Evolutionary conservation across 441 rosid genomes (phyloP).

Genomic region (Macaranga tanarius): DNA sequence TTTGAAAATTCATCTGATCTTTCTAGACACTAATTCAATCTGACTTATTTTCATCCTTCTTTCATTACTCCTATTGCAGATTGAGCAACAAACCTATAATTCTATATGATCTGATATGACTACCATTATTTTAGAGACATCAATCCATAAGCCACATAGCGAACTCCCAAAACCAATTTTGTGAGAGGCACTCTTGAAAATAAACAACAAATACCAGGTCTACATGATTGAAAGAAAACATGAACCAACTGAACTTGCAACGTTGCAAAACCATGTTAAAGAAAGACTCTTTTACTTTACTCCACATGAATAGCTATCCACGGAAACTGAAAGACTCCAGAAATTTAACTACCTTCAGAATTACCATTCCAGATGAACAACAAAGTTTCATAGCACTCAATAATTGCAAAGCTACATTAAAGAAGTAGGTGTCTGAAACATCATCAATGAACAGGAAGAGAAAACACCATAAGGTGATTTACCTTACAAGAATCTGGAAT

Average conservation of each 20-base stretch:
- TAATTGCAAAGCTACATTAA: too few relatives aligned
- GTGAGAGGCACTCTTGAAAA: background rate
- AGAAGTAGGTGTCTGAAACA: too few relatives aligned
- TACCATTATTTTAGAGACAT: background rate
- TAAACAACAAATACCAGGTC: background rate
- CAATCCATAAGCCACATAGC: background rate
- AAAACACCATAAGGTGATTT: background rate
- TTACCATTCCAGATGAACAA: slow-evolving; percentile 8
- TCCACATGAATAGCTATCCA: background rate
- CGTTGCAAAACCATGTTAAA: slow-evolving; percentile 6
- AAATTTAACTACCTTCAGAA: background rate
- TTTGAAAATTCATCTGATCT: slow-evolving; percentile 1
- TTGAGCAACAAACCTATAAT: background rate
- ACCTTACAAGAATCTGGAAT: slow-evolving; percentile 6
- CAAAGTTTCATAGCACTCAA: slow-evolving; percentile 4
- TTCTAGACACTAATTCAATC: background rate
- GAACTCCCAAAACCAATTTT: background rate
- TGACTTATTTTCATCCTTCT: background rate
- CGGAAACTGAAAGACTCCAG: background rate
- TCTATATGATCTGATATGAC: background rate
- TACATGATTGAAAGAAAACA: slow-evolving; percentile 15
- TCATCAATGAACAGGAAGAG: background rate
- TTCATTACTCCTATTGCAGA: background rate
- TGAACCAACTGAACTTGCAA: slow-evolving; percentile 1
- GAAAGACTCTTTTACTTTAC: background rate